Evolutionary conservation across 805 yeast species (phyloP).

Genomic region (Candida peoriensis): DNA sequence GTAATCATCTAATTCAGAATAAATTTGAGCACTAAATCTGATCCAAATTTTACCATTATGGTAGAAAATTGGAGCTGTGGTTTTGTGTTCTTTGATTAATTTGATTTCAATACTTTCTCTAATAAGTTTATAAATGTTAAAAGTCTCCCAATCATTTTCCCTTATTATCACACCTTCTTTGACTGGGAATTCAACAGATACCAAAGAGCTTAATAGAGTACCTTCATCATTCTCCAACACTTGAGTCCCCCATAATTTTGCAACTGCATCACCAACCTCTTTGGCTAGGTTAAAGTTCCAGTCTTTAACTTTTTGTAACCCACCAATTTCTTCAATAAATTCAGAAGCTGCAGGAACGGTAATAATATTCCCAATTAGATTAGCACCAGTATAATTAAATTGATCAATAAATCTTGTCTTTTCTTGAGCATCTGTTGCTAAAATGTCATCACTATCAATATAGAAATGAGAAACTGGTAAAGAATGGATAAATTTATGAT

Average conservation of each 20-base stretch:
- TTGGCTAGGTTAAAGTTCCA: conserved; percentile 44
- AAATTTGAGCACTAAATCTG: conserved; percentile 58
- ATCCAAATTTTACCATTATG: conserved; percentile 38
- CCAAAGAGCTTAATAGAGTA: conserved; percentile 37
- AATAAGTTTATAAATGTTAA: conserved; percentile 11
- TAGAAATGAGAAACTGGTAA: conserved; percentile 53
- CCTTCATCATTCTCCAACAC: conserved; percentile 33
- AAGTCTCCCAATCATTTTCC: conserved; percentile 16
- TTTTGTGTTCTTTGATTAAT: conserved; percentile 29
- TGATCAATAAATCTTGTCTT: conserved; percentile 27
- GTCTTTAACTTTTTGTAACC: conserved; percentile 44
- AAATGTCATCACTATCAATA: conserved; percentile 27
- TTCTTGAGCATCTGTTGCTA: conserved; percentile 12
- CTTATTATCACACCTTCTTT: conserved; percentile 14
- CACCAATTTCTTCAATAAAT: conserved; percentile 51
- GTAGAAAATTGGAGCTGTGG: conserved; percentile 41
- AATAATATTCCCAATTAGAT: conserved; percentile 37
- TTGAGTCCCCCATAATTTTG: conserved; percentile 35
- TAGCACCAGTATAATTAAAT: conserved; percentile 49
- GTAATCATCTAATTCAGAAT: conserved; percentile 53
- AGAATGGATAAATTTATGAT: conserved; percentile 47
- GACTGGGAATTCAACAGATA: conserved; percentile 37
- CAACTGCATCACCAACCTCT: conserved; percentile 36
- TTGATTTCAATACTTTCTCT: conserved; percentile 18
- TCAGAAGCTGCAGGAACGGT: conserved; percentile 44